Base-by-base conservation (phyloP, 805 yeast genomes). In the Zygosaccharomyces pseudorouxii region DNA sequence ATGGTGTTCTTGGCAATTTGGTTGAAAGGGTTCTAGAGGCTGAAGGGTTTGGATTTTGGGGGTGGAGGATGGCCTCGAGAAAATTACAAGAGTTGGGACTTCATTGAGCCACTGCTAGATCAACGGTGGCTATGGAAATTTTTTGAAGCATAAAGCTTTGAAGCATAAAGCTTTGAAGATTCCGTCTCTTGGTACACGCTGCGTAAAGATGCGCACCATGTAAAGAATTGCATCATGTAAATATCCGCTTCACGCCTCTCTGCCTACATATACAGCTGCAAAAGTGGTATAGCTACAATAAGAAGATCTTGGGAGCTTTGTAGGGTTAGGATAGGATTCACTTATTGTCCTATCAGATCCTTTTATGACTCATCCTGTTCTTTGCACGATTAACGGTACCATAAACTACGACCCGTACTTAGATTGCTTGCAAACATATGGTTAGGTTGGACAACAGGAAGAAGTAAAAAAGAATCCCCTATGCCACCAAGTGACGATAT, bases 401-500 rank as follows among this genome's bases (percentile, higher is more conserved):
- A 8, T 10, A 25, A 10, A 25, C 11, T 8, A 9, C 28, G 7
- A 25, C 28, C 28, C 28, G 28, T 9, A 10, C 2, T 7, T 8
- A 1, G 3, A 5, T 25, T 25, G 28, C 28, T 25, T 25, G 37
- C 12, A 33, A 33, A 33, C 20, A 14, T 33, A 33, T 33, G 37
- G 3, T 5, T 14, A 30, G 5, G 5, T 30, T n/a, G 16, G 12
- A 11, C 9, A 5, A 22, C 5, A 6, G 23, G 23, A 25, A 25
- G 1, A 25, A 10, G 28, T 25, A 25, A 8, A 10, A 25, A 33
- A 33, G 11, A 6, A 10, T 14, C 16, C 14, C 6, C 14, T 14
- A 46, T 46, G 49, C 49, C 49, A 10, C 38, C 49, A 6, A 46
- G 46, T 38, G 45, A 46, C 37, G 49, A 46, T 16, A 46, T 46